Conservation (phyloP, 2,329 filamentous ascomycete genomes). For the Pseudogymnoascus pannorum region DNA sequence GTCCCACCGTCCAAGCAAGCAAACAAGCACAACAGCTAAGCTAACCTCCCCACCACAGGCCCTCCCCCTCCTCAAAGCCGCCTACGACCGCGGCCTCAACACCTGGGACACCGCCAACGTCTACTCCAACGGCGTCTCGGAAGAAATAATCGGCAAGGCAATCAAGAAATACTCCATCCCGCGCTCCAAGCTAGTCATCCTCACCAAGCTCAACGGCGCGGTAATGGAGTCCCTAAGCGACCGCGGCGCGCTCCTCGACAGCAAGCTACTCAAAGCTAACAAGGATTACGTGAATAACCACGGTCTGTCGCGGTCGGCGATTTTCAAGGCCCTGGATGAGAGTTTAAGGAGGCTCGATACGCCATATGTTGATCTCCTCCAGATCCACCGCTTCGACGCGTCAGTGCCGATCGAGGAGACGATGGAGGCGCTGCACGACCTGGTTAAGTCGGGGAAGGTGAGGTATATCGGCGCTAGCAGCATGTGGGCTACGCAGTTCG, state of each 20-base stretch:
- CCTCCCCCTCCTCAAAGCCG: slow-evolving; percentile 51
- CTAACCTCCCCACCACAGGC: slow-evolving; percentile 28
- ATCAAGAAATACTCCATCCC: slow-evolving; percentile 49
- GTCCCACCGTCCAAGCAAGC: no score
- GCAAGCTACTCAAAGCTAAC: slow-evolving; percentile 28
- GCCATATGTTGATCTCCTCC: slow-evolving; percentile 53
- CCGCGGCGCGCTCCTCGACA: slow-evolving; percentile 23
- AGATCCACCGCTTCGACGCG: slow-evolving; percentile 52
- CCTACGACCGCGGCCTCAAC: slow-evolving; percentile 53
- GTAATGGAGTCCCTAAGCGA: slow-evolving; percentile 39
- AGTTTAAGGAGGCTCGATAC: slow-evolving; percentile 48
- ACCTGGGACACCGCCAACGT: slow-evolving; percentile 46
- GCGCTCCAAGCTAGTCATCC: slow-evolving; percentile 46
- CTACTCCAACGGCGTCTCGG: slow-evolving; percentile 46
- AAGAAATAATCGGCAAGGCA: slow-evolving; percentile 46
- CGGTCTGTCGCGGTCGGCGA: slow-evolving; percentile 33
- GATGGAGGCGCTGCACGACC: slow-evolving; percentile 53
- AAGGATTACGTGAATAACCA: slow-evolving; percentile 43
- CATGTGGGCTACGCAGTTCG: slow-evolving; percentile 40
- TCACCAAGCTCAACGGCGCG: slow-evolving; percentile 45
- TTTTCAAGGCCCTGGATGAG: slow-evolving; percentile 58
- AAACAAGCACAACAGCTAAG: slow-evolving; percentile 9
- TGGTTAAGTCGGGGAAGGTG: slow-evolving; percentile 50
- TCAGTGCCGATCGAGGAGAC: slow-evolving; percentile 48
- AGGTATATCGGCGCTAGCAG: slow-evolving; percentile 44